Evolutionary conservation across 2,329 filamentous ascomycete genomes (phyloP).

Genomic region (Ceratocystis colombiana): DNA sequence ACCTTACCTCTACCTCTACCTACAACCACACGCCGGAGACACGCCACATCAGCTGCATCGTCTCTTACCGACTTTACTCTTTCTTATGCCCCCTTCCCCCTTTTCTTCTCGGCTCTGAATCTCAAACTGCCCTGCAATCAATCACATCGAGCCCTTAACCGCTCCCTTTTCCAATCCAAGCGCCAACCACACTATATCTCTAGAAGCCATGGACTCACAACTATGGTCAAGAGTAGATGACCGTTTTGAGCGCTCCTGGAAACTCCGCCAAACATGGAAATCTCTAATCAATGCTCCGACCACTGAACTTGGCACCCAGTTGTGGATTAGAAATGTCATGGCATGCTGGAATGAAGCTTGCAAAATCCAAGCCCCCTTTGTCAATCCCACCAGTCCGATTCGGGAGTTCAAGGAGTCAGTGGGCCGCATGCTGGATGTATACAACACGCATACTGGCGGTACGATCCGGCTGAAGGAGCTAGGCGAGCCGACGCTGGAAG

Average conservation of each 20-base stretch:
- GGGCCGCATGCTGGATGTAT: constrained; percentile 35
- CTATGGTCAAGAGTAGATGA: constrained; percentile 21
- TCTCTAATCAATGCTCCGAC: constrained; percentile 18
- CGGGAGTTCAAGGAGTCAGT: constrained; percentile 43
- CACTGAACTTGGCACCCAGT: constrained; percentile 13
- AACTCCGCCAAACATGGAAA: constrained; percentile 19
- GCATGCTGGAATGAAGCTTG: constrained; percentile 19
- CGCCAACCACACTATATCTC: constrained; percentile 14
- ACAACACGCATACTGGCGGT: constrained; percentile 22
- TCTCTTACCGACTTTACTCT: too few species aligned
- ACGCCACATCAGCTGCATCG: too few species aligned
- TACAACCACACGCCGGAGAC: too few species aligned
- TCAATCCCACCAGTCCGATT: constrained; percentile 34
- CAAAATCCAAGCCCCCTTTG: constrained; percentile 18
- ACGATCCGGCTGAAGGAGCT: constrained; percentile 16
- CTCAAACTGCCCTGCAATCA: too few species aligned
- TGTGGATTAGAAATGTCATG: constrained; percentile 20
- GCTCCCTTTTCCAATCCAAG: not conserved
- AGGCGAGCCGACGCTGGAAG: constrained; percentile 18
- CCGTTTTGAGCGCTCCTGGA: constrained; percentile 20
- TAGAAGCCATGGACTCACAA: constrained; percentile 24
- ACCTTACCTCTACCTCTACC: too few species aligned
- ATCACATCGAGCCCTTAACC: not conserved
- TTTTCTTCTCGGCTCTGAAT: too few species aligned
- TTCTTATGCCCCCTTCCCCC: too few species aligned